Conservation (phyloP, 306 rosid species). For the Casuarina cunninghamiana region DNA sequence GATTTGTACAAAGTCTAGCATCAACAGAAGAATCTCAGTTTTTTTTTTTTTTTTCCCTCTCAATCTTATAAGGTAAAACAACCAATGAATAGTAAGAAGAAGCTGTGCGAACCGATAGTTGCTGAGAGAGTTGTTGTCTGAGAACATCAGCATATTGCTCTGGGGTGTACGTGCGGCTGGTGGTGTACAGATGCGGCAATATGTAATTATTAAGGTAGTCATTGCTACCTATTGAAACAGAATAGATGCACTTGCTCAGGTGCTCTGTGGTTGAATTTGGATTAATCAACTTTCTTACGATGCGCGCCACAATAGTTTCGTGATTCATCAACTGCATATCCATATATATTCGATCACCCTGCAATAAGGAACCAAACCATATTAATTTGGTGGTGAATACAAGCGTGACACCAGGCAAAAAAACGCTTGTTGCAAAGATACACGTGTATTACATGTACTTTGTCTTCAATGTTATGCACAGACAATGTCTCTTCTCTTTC, state of each 20-base stretch:
- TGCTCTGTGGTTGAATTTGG: background rate
- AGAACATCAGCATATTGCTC: conserved; percentile 21
- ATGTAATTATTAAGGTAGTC: conserved; percentile 31
- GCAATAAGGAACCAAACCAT: background rate
- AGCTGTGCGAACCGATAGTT: conserved; percentile 18
- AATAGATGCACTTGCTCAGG: conserved; percentile 27
- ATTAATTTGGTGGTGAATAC: background rate
- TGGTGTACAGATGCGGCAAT: background rate
- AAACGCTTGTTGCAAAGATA: too few relatives aligned
- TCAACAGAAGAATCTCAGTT: background rate
- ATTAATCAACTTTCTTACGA: background rate
- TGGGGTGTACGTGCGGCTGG: conserved; percentile 13
- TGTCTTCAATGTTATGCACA: too few relatives aligned
- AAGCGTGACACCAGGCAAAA: too few relatives aligned
- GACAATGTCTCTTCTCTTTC: too few relatives aligned
- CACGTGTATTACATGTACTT: too few relatives aligned
- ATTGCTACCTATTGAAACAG: conserved; percentile 20
- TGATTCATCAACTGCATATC: conserved; percentile 26
- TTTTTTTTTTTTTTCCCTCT: too few relatives aligned
- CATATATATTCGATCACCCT: conserved; percentile 29
- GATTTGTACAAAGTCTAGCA: conserved; percentile 8
- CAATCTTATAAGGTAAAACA: background rate
- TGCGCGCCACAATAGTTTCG: background rate
- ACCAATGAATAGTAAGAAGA: background rate
- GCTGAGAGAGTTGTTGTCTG: background rate